A percentile compares a stretch with the other conserved stretches of the same genome.
Evolutionary conservation across 108 stramenopile genomes (phyloP).

Genomic region (Poteriospumella lacustris): DNA sequence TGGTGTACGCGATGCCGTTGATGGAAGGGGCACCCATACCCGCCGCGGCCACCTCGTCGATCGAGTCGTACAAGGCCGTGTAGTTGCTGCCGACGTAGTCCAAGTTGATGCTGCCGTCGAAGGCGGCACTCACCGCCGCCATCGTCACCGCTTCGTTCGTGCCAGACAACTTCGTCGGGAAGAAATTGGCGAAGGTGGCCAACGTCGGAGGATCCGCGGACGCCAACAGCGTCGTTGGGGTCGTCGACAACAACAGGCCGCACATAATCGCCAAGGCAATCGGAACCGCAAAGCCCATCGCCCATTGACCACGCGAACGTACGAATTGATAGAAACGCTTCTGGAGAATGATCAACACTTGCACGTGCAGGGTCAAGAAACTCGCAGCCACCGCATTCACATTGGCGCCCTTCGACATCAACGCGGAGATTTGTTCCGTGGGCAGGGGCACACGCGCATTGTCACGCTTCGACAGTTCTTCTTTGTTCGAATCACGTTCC

Average conservation of each 20-base stretch:
- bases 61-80: background rate
- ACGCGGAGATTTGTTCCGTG: background rate
- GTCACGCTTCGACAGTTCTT: background rate
- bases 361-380: background rate
- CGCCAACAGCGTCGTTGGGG: background rate
- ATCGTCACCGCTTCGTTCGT: background rate
- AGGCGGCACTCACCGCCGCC: background rate
- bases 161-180: background rate
- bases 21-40: background rate
- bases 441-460: background rate
- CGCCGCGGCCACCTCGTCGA: background rate
- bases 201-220: background rate
- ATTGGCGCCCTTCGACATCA: background rate
- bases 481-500: background rate
- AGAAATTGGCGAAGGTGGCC: background rate
- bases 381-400: background rate
- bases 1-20: background rate
- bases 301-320: constrained; percentile 23
- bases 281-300: constrained; percentile 13
- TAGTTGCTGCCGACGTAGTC: constrained; percentile 24
- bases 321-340: constrained; percentile 17
- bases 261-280: background rate
- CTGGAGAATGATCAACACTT: background rate
- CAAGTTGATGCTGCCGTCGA: background rate
- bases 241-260: background rate